These are phyloP conservation scores for Penicillium paradoxum DNA, from an alignment of 495 filamentous ascomycete genomes.

Conservation along the genomic window DNA sequence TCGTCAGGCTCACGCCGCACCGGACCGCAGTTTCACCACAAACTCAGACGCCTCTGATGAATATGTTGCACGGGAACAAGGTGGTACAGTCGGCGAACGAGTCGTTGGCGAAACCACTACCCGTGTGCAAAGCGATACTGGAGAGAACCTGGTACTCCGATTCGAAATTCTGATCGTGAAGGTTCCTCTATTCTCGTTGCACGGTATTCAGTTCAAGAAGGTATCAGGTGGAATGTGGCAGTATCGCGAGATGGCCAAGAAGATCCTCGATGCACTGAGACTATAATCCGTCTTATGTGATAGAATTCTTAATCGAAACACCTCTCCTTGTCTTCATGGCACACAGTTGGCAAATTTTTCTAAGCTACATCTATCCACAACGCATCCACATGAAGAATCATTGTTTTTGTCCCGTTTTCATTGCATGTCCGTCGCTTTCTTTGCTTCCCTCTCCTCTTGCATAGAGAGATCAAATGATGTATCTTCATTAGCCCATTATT, in stretches of 20 bases:
- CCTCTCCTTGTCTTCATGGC: constrained; percentile 6
- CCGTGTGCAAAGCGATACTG: constrained; percentile 80
- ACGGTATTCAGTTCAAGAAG: constrained; percentile 98
- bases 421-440: constrained; percentile 15
- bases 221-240: constrained; percentile 94
- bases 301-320: neutral
- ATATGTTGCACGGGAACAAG: constrained; percentile 49
- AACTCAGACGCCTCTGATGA: constrained; percentile 78
- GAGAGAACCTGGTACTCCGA: constrained; percentile 69
- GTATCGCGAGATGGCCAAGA: constrained; percentile 96
- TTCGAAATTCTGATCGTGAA: constrained; percentile 99
- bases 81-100: constrained; percentile 36
- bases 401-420: constrained; percentile 13
- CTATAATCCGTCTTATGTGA: constrained; percentile 44
- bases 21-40: constrained; percentile 64
- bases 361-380: constrained; percentile 24
- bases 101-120: constrained; percentile 77
- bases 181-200: constrained; percentile 85
- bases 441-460: constrained; percentile 6
- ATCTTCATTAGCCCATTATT: constrained; percentile 3
- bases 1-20: constrained; percentile 41
- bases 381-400: constrained; percentile 31
- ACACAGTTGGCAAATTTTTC: constrained; percentile 5
- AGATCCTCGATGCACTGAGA: constrained; percentile 82
- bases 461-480: neutral